phyloP scores from a whole-genome alignment of 139 green algal species.

The Tetratostichococcus sp. region DNA sequence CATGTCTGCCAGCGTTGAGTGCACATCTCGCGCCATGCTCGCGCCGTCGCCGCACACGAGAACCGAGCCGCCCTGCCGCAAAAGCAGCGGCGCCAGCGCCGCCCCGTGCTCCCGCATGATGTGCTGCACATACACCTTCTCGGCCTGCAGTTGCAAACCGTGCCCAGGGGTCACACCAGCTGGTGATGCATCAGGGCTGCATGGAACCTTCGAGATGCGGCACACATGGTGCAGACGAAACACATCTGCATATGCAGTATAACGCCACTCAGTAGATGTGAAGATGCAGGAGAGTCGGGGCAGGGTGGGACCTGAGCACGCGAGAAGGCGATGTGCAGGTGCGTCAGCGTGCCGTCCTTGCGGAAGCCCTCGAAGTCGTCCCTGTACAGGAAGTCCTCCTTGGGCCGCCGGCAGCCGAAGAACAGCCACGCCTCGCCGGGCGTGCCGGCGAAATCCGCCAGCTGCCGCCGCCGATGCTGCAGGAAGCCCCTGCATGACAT shows the following conservation, averaged over 20 bases:
- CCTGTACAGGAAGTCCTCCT: conserved; percentile 81
- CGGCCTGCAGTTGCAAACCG: too few species aligned
- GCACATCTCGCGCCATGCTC: conserved; percentile 82
- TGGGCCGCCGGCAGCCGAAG: conserved; percentile 72
- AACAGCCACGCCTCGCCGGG: conserved; percentile 65
- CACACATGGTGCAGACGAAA: too few species aligned
- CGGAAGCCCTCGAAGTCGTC: conserved; percentile 67
- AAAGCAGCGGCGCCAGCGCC: conserved; percentile 50
- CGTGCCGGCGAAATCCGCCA: neutral
- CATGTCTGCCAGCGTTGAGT: conserved; percentile 61
- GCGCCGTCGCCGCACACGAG: conserved; percentile 87
- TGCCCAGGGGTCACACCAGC: neutral
- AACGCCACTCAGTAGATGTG: too few species aligned
- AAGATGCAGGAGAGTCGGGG: neutral
- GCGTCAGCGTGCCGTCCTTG: conserved; percentile 63
- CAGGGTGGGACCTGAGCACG: conserved; percentile 37
- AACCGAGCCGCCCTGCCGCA: conserved; percentile 50
- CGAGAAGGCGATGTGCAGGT: conserved; percentile 77
- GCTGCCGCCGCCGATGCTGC: conserved; percentile 38
- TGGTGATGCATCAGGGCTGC: too few species aligned
- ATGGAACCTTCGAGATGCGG: too few species aligned
- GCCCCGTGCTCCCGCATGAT: conserved; percentile 55
- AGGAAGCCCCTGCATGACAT: conserved; percentile 65
- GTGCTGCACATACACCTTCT: conserved; percentile 88
- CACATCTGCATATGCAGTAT: too few species aligned